A percentile compares a stretch with the other conserved stretches of the same genome.
These are phyloP conservation scores for Dillenia suffruticosa DNA, from an alignment of 164 flowering plant genomes.

Conservation along the genomic window DNA sequence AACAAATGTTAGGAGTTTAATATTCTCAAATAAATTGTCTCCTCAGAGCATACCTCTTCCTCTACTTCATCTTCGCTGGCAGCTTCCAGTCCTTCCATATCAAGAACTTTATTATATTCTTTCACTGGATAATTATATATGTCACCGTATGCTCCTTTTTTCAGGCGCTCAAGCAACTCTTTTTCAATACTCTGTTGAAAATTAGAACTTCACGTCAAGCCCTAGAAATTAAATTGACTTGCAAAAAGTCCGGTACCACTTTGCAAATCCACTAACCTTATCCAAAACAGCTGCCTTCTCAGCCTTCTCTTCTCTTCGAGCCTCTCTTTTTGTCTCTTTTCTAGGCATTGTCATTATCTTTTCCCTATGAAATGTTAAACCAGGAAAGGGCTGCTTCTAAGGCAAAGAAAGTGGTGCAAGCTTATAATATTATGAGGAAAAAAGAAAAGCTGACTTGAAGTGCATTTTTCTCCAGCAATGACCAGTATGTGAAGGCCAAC, in stretches of 20 bases:
- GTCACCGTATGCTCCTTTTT: slow-evolving; percentile 64
- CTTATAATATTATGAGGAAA: no score
- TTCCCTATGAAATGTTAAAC: slow-evolving; percentile 42
- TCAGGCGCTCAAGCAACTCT: slow-evolving; percentile 77
- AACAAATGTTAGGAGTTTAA: background rate
- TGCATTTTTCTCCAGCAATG: no score
- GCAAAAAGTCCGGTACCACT: no score
- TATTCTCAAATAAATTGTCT: background rate
- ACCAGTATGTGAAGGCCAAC: no score
- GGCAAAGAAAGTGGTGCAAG: no score
- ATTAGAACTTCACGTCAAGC: background rate
- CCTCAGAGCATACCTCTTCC: slow-evolving; percentile 37
- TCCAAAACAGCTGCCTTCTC: slow-evolving; percentile 76
- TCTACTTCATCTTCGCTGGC: slow-evolving; percentile 30
- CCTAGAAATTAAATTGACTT: no score
- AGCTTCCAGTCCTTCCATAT: slow-evolving; percentile 27
- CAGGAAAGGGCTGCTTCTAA: no score
- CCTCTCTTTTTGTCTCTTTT: slow-evolving; percentile 68
- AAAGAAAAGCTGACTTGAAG: no score
- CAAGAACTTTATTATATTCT: slow-evolving; percentile 43
- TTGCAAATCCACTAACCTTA: slow-evolving; percentile 37
- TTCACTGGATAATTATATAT: slow-evolving; percentile 62
- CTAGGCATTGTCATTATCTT: slow-evolving; percentile 83
- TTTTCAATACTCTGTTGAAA: slow-evolving; percentile 72
- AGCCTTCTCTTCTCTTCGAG: slow-evolving; percentile 82